A percentile compares a stretch with the other conserved stretches of the same genome.
Evolutionary conservation across 306 rosid genomes (phyloP).

Genomic region (Medicago truncatula): MtrunA17r5.0-ANR NC_053042.1:28642001-28642500

Average conservation of each 20-base stretch:
- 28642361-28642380: conserved; percentile 84
- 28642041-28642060: conserved; percentile 99
- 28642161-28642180: conserved; percentile 85
- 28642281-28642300: background rate
- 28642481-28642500: conserved; percentile 87
- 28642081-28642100: conserved; percentile 90
- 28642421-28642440: conserved; percentile 77
- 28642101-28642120: conserved; percentile 91
- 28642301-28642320: conserved; percentile 6
- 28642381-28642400: conserved; percentile 91
- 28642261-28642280: too few relatives aligned
- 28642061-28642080: conserved; percentile 86
- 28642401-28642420: conserved; percentile 71
- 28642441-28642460: conserved; percentile 79
- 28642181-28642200: conserved; percentile 79
- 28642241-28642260: too few relatives aligned
- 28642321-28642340: conserved; percentile 36
- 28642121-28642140: conserved; percentile 97
- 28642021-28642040: conserved; percentile 98
- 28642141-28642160: conserved; percentile 93
- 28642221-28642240: conserved; percentile 2
- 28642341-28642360: conserved; percentile 81
- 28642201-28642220: conserved; percentile 36
- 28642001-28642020: conserved; percentile 78
- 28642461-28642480: conserved; percentile 83